Base-by-base conservation (phyloP, 2,329 filamentous ascomycete genomes). In the Dactylonectria macrodidyma region DNA sequence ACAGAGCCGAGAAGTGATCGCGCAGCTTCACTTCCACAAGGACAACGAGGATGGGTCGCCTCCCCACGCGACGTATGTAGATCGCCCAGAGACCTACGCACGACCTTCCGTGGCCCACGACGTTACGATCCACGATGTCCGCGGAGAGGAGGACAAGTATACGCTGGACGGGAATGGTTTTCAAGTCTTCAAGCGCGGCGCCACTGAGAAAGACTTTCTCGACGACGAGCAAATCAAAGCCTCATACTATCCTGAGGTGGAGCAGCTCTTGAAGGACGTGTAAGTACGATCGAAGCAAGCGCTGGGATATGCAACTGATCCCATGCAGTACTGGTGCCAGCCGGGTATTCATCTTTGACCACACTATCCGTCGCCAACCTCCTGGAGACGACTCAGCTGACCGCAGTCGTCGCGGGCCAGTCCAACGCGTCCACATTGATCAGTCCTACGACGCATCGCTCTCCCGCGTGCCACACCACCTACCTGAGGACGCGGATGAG, bases 161-260 rank as follows among this genome's bases (percentile, higher is more conserved):
- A 78, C 76, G 0, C 78, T 84, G n/a, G 82, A 84, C 64, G 69
- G 67, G 48, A 75, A 82, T 33, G 82, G 81, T 1, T 84, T 84
- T 70, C 78, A 83, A 62, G 71, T 81, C 34, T 63, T 78, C 38
- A 69, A 57, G 1, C 77, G 81, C 38, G 55, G 67, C 0, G 75
- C 78, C 2, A 64, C 70, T 9, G 81, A 83, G 73, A 81, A 80
- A 66, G 77, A 80, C 33, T 84, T 84, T 62, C 2, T 72, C 2
- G 87, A 92, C 71, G 90, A 93, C 59, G 87, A 86, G 1, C 84
- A 85, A 36, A 91, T 95, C 78, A 87, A 89, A 76, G 76, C 82
- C 4, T 83, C 86, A 6, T 95, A 95, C 81, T 95, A 95, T 79
- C 87, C 91, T 0, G 92, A 95, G 77, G 89, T 93, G 3, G 90